Conservation (phyloP, 164 flowering plant genomes). For the Aristolochia fimbriata region DNA sequence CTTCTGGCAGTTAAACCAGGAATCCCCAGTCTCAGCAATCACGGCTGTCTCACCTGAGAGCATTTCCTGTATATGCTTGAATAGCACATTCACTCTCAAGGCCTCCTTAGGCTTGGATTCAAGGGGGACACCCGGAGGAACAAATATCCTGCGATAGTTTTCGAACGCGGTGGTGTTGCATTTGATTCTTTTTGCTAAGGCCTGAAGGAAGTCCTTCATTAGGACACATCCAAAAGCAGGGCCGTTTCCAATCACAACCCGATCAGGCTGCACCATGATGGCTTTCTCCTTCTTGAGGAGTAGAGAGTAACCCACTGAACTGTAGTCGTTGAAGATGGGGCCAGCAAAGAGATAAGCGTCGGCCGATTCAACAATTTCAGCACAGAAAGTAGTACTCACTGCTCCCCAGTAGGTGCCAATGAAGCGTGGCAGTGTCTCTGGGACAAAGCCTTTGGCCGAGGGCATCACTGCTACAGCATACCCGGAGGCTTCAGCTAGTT, state of each 20-base stretch:
- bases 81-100: constrained; percentile 68
- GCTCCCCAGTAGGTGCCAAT: constrained; percentile 42
- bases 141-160: constrained; percentile 61
- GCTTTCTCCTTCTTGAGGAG: constrained; percentile 30
- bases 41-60: constrained; percentile 52
- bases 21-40: constrained; percentile 88
- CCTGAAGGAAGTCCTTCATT: constrained; percentile 28
- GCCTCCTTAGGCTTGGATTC: constrained; percentile 45
- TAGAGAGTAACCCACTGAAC: constrained; percentile 47
- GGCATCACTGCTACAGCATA: constrained; percentile 25
- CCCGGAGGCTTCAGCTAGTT: constrained; percentile 27
- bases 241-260: constrained; percentile 26
- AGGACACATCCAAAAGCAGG: constrained; percentile 31
- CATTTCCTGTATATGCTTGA: constrained; percentile 74
- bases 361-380: constrained; percentile 34
- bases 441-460: constrained; percentile 32
- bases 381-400: constrained; percentile 25
- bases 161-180: constrained; percentile 48
- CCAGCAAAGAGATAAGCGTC: constrained; percentile 46
- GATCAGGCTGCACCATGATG: constrained; percentile 29
- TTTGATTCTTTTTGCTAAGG: constrained; percentile 23
- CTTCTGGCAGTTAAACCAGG: constrained; percentile 90
- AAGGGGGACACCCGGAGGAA: constrained; percentile 55
- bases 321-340: constrained; percentile 80
- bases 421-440: constrained; percentile 22